A percentile compares a stretch with the other conserved stretches of the same genome.
Conservation (phyloP, 2,329 filamentous ascomycete species). For the Huntiella savannae region DNA sequence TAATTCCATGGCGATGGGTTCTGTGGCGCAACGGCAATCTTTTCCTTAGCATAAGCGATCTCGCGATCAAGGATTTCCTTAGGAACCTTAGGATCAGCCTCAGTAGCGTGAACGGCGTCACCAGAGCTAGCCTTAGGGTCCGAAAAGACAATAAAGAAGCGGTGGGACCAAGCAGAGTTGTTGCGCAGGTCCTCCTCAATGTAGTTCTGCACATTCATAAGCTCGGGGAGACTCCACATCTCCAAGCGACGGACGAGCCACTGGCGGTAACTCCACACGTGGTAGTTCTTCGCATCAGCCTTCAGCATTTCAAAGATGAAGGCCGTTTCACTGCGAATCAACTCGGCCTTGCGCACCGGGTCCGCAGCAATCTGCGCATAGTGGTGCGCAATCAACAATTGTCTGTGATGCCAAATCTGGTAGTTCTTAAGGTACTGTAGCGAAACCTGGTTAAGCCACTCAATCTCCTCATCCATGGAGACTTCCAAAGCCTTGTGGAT, state of each 20-base stretch:
- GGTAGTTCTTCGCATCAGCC: conserved; percentile 89
- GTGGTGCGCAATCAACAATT: conserved; percentile 42
- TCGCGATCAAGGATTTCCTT: conserved; percentile 52
- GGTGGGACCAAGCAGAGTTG: conserved; percentile 94
- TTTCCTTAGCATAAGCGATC: conserved; percentile 51
- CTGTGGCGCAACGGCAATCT: conserved; percentile 65
- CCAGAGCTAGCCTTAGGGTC: conserved; percentile 32
- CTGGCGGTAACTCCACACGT: conserved; percentile 93
- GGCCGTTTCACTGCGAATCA: conserved; percentile 46
- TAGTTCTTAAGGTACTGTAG: conserved; percentile 88
- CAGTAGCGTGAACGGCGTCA: conserved; percentile 26
- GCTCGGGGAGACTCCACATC: conserved; percentile 52
- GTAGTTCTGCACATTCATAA: conserved; percentile 51
- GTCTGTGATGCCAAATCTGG: conserved; percentile 78
- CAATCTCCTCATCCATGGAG: conserved; percentile 51
- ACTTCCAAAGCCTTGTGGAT: conserved; percentile 50
- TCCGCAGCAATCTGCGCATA: conserved; percentile 40
- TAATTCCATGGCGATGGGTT: conserved; percentile 95
- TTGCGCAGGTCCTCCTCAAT: conserved; percentile 72
- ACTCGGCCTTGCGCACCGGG: conserved; percentile 32
- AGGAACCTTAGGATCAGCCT: conserved; percentile 37
- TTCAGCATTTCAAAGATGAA: conserved; percentile 70
- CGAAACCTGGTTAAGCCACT: conserved; percentile 72
- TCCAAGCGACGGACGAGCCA: conserved; percentile 45
- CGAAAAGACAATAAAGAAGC: conserved; percentile 79